Evolutionary conservation across 106 monocot genomes (phyloP), one percentile per base, ranked within the genome.

Genomic region (Allium fistulosum): DNA sequence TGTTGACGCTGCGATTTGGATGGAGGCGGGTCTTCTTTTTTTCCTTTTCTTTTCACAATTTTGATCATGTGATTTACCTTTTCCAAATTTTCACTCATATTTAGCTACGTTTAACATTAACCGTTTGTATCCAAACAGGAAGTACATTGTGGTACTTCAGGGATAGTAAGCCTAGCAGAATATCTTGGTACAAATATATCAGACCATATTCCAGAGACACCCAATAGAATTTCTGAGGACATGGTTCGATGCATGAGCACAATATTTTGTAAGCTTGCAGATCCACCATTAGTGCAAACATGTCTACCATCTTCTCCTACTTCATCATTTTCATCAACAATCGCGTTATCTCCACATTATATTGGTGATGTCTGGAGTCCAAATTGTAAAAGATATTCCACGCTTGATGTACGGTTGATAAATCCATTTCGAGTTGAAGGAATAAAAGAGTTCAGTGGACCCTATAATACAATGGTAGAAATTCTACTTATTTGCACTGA

Each of bases 361-460:
- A 3, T 78, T 26, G 88, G 82, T 28, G 89, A 92, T 53, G 75
- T 78, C 14, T 90, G 84, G 84, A 94, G 87, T 66, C 88, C 95
- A 53, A 56, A 77, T 8, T 77, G 67, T 75, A 81, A 74, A 69
- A 78, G 72, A 71, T 88, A 87, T 46, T 72, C 84, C 9, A 82
- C 67, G 46, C 73, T 84, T 5, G 88, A 88, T 73, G 49, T 87
- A 46, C 73, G 86, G 62, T 70, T 97, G 48, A 89, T 92, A 50
- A 97, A 97, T 72, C 93, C 96, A 48, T 97, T 89, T 61, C 79
- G 83, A 12, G 76, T 97, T 11, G 86, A 92, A 71, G 96, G 96
- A n/a, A 67, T 89, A 27, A 92, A 92, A 71, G 96, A 92, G 68
- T 84, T 87, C 64, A 88, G 88, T 67, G 96, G 96, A 15, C 96